A percentile compares a stretch with the other conserved stretches of the same genome.
phyloP scores from a whole-genome alignment of 2,329 filamentous ascomycete species.

The Tolypocladium tropicale region DNA sequence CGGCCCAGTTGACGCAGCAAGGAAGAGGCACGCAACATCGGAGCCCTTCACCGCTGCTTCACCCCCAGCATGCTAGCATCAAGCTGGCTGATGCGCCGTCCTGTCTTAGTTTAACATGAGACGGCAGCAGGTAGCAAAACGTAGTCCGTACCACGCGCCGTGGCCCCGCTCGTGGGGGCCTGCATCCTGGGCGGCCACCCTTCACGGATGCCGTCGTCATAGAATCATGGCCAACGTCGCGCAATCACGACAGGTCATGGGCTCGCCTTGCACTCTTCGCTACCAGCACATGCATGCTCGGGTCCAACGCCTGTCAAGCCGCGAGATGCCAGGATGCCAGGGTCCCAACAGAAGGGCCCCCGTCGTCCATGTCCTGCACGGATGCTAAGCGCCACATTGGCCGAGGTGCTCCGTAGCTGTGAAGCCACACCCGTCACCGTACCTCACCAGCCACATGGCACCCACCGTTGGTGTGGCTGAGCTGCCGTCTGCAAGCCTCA shows the following conservation, averaged over 20 bases:
- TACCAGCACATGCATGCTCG: neutral
- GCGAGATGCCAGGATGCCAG: too few relatives aligned
- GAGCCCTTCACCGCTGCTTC: neutral
- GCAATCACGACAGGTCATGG: neutral
- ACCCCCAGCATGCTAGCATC: neutral
- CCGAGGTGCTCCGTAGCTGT: neutral
- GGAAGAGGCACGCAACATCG: neutral
- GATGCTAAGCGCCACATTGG: neutral
- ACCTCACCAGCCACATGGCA: neutral
- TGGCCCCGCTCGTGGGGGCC: neutral
- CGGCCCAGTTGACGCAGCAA: neutral
- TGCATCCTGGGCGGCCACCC: neutral
- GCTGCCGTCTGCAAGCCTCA: slow-evolving; percentile 14
- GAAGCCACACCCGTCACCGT: slow-evolving; percentile 1
- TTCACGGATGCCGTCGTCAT: neutral
- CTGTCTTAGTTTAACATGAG: neutral
- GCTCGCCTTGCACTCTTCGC: neutral
- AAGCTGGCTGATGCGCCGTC: neutral
- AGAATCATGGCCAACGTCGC: neutral
- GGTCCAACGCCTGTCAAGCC: neutral
- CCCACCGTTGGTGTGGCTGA: slow-evolving; percentile 9
- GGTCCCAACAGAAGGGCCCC: too few relatives aligned
- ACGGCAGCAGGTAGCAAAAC: neutral
- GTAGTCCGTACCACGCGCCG: neutral
- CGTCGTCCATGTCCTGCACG: neutral